A percentile compares a stretch with the other conserved stretches of the same genome.
Conservation (phyloP, 768 basidiomycete species). For the Tubosaeta sp. region DNA sequence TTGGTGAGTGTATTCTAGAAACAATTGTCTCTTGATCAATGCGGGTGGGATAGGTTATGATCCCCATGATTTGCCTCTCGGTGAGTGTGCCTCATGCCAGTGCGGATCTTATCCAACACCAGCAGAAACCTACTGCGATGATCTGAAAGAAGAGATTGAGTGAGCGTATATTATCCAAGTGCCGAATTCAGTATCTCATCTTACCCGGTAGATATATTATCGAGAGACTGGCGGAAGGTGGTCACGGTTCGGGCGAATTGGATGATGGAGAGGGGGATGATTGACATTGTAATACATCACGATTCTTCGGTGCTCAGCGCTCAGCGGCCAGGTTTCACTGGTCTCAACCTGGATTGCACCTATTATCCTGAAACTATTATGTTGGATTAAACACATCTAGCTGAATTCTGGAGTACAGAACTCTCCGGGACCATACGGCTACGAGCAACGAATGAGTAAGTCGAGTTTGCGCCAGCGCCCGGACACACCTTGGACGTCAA, state of each 20-base stretch:
- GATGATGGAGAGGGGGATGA: conserved; percentile 84
- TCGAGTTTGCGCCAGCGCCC: background rate
- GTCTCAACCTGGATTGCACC: background rate
- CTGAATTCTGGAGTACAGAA: conserved; percentile 82
- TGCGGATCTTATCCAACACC: background rate
- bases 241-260: conserved; percentile 64
- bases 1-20: conserved; percentile 47
- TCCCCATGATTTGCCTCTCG: conserved; percentile 67
- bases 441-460: conserved; percentile 11
- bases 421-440: conserved; percentile 95
- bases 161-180: conserved; percentile 35
- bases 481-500: conserved; percentile 63
- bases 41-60: conserved; percentile 46
- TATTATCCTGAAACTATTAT: background rate
- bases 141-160: conserved; percentile 83
- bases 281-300: conserved; percentile 31
- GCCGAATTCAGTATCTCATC: conserved; percentile 5
- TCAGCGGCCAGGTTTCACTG: background rate
- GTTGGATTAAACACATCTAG: conserved; percentile 35
- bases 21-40: background rate
- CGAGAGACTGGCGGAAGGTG: conserved; percentile 66
- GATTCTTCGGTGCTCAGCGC: background rate
- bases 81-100: conserved; percentile 35
- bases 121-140: conserved; percentile 77
- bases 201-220: conserved; percentile 54